Conservation (phyloP, 192 early-diverging fungal genomes). For the Backusella australiensis region DNA sequence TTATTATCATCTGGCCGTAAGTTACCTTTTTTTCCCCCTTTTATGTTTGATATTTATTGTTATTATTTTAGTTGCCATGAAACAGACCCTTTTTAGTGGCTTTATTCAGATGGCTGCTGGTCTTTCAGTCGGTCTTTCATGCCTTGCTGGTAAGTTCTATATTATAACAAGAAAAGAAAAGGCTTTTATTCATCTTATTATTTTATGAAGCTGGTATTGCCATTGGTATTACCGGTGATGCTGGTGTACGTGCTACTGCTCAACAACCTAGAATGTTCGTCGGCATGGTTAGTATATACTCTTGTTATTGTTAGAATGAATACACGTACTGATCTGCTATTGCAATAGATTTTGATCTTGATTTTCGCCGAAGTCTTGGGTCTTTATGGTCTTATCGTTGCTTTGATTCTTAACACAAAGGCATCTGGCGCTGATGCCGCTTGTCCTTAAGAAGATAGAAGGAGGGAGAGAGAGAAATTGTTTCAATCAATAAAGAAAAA, state of each 20-base stretch:
- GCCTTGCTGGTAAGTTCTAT: conserved; percentile 57
- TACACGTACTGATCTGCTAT: conserved; percentile 15
- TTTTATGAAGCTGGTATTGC: conserved; percentile 77
- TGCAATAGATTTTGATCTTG: conserved; percentile 74
- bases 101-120: conserved; percentile 95
- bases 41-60: conserved; percentile 1
- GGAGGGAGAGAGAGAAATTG: neutral
- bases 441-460: conserved; percentile 6
- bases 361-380: conserved; percentile 99
- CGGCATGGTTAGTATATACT: conserved; percentile 60
- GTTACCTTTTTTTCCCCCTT: conserved; percentile 14
- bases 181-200: neutral
- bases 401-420: conserved; percentile 97
- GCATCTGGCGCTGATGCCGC: conserved; percentile 33
- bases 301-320: neutral
- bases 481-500: neutral
- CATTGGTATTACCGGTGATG: conserved; percentile 96
- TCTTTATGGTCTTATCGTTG: conserved; percentile 96
- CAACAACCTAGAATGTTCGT: conserved; percentile 92
- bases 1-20: conserved; percentile 79
- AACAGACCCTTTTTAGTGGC: conserved; percentile 60
- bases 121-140: conserved; percentile 85
- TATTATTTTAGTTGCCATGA: conserved; percentile 35
- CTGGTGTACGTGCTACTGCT: conserved; percentile 87
- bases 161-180: neutral